Evolutionary conservation across 192 early-diverging fungal species (phyloP).

Genomic region (Umbelopsis sp.): DNA sequence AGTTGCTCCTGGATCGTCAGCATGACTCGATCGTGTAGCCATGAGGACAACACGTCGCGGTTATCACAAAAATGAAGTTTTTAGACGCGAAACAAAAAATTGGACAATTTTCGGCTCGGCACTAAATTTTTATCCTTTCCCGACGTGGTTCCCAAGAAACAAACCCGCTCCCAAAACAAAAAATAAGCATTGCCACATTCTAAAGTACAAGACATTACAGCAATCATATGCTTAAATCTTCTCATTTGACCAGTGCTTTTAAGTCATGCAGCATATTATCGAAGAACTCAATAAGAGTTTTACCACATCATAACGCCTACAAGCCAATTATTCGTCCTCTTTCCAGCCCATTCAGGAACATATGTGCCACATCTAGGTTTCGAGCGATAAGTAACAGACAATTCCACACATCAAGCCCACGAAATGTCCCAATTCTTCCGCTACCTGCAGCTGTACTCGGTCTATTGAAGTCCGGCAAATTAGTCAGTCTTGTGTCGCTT

Average conservation of each 20-base stretch:
- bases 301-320: not conserved
- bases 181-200: too few species aligned
- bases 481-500: slow-evolving; percentile 34
- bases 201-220: not conserved
- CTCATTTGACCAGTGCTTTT: not conserved
- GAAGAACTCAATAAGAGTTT: not conserved
- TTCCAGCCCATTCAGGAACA: not conserved
- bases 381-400: not conserved
- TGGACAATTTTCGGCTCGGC: not conserved
- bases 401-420: slow-evolving; percentile 31
- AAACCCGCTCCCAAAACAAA: too few species aligned
- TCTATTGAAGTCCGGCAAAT: slow-evolving; percentile 36
- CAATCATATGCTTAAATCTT: not conserved
- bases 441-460: slow-evolving; percentile 30
- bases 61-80: not conserved
- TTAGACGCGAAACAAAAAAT: not conserved
- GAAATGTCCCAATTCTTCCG: slow-evolving; percentile 31
- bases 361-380: not conserved
- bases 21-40: not conserved
- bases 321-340: not conserved
- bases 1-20: not conserved
- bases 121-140: not conserved
- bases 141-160: not conserved
- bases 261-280: not conserved
- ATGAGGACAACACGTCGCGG: not conserved